A percentile compares a stretch with the other conserved stretches of the same genome.
These are phyloP conservation scores for Abelmoschus esculentus DNA, from an alignment of 345 rosid genomes.

Conservation along the genomic window DNA sequence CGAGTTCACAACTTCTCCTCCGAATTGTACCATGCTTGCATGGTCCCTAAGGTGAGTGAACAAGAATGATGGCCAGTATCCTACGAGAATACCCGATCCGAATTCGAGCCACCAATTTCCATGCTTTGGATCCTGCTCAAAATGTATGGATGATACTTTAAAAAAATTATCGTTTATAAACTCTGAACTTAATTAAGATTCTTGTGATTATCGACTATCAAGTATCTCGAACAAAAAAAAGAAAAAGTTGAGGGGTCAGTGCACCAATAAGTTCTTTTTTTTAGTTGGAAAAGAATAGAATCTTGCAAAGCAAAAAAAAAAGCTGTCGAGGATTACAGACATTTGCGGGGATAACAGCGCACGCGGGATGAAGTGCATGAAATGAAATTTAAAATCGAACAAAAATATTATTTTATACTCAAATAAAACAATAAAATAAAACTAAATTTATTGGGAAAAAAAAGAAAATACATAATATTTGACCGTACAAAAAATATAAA, in stretches of 20 bases:
- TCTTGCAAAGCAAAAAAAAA: constrained; percentile 32
- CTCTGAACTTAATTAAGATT: too few relatives aligned
- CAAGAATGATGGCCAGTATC: constrained; percentile 86
- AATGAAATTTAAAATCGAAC: neutral
- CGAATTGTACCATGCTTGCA: constrained; percentile 93
- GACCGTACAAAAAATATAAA: too few relatives aligned
- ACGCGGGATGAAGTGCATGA: constrained; percentile 18
- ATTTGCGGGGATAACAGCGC: constrained; percentile 18
- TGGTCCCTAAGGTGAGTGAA: constrained; percentile 73
- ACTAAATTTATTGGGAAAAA: too few relatives aligned
- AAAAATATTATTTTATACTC: too few relatives aligned
- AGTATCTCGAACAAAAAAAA: neutral
- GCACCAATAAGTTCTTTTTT: constrained; percentile 14
- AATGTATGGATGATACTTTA: neutral
- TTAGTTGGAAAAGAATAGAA: constrained; percentile 29
- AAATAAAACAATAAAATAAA: too few relatives aligned
- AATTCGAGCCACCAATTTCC: constrained; percentile 99
- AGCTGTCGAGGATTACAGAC: constrained; percentile 9
- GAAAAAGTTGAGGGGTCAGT: constrained; percentile 17
- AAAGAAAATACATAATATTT: too few relatives aligned
- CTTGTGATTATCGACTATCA: too few relatives aligned
- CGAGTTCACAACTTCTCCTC: constrained; percentile 84
- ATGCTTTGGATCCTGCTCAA: constrained; percentile 86
- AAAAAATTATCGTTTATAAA: neutral
- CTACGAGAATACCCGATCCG: constrained; percentile 80